A percentile compares a stretch with the other conserved stretches of the same genome.
Evolutionary conservation across 2,329 filamentous ascomycete species (phyloP).

Genomic region (Rhynchosporium graminicola): DNA sequence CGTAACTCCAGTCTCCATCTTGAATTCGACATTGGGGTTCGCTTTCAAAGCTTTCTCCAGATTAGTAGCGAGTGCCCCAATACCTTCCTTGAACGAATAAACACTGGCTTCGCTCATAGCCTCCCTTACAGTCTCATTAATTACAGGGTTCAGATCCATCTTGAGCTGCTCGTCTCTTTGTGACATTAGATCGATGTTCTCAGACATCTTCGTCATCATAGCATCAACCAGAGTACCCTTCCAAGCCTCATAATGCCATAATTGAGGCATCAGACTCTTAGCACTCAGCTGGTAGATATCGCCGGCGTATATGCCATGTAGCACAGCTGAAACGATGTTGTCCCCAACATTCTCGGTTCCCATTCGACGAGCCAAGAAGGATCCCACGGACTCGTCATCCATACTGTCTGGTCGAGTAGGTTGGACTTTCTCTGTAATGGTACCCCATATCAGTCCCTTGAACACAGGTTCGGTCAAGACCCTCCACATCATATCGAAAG

Average conservation of each 20-base stretch:
- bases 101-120: constrained; percentile 40
- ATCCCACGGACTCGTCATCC: constrained; percentile 70
- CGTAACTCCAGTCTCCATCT: constrained; percentile 50
- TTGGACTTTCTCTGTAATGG: constrained; percentile 38
- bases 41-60: constrained; percentile 52
- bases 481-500: constrained; percentile 40
- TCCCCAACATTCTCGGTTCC: constrained; percentile 58
- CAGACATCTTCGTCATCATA: constrained; percentile 3
- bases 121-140: constrained; percentile 29
- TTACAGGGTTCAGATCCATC: constrained; percentile 15
- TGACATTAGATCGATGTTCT: not conserved
- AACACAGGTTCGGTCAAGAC: constrained; percentile 58
- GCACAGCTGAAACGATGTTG: constrained; percentile 71
- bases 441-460: constrained; percentile 41
- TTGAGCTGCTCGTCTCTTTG: constrained; percentile 15
- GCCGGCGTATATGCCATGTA: constrained; percentile 92
- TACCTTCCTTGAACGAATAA: constrained; percentile 58
- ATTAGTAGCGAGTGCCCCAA: constrained; percentile 59
- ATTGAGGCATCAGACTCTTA: constrained; percentile 52
- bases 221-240: constrained; percentile 27
- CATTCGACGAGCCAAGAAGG: constrained; percentile 60
- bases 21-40: constrained; percentile 62
- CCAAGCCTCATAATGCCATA: constrained; percentile 31
- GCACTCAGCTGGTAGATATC: constrained; percentile 80
- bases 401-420: constrained; percentile 42